Conservation (phyloP, 306 rosid genomes). For the Sindora glabra region DNA sequence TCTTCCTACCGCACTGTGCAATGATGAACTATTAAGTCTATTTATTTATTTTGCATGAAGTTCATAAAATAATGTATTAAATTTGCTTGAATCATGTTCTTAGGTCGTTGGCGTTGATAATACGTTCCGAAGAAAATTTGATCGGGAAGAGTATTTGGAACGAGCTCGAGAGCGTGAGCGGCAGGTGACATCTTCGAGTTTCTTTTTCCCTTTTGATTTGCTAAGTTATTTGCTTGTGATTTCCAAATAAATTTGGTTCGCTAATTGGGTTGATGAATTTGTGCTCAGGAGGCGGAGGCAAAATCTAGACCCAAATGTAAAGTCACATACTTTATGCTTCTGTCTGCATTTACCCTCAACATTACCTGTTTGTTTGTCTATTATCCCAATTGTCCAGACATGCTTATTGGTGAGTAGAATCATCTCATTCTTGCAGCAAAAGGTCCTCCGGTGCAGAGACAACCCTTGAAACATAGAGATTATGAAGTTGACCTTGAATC, state of each 20-base stretch:
- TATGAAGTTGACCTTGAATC: constrained; percentile 95
- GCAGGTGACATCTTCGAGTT: constrained; percentile 31
- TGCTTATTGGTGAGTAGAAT: background rate
- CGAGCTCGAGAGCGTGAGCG: constrained; percentile 93
- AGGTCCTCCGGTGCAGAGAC: constrained; percentile 84
- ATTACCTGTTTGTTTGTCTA: background rate
- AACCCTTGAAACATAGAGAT: constrained; percentile 95
- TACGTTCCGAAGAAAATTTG: constrained; percentile 91
- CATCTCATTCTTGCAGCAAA: constrained; percentile 37
- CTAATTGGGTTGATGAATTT: background rate
- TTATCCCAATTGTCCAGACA: background rate
- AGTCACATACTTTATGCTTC: background rate
- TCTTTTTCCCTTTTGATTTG: background rate
- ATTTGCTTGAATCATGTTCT: background rate
- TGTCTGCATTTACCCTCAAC: background rate
- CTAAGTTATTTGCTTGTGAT: background rate
- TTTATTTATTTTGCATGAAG: background rate
- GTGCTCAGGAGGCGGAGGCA: constrained; percentile 49
- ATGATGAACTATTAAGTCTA: too few relatives aligned
- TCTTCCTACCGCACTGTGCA: background rate
- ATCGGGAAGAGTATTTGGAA: constrained; percentile 87
- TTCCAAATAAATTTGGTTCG: background rate
- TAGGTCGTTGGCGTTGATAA: constrained; percentile 83
- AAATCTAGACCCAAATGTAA: constrained; percentile 63
- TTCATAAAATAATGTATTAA: too few relatives aligned